These are phyloP conservation scores for Effrenium voratum DNA, from an alignment of 73 alveolate genomes.

Conservation along the genomic window DNA sequence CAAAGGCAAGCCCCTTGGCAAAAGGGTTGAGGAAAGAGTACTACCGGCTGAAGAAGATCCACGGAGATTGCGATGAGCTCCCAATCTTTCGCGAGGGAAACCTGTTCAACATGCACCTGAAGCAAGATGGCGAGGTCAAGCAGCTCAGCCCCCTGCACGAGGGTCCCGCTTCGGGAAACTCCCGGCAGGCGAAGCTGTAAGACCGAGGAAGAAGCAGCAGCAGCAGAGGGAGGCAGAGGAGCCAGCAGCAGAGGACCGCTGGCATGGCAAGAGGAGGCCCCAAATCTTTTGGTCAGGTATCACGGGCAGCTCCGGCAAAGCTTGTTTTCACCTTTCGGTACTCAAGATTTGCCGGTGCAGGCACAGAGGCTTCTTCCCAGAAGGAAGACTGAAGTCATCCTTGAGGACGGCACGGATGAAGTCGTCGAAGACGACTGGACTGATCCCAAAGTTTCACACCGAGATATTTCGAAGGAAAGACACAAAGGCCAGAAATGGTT, in stretches of 20 bases:
- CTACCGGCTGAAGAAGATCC: too few relatives aligned
- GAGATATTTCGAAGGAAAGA: too few relatives aligned
- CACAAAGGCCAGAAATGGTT: not conserved
- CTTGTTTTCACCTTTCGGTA: not conserved
- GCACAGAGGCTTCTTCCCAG: not conserved
- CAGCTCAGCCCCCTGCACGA: not conserved
- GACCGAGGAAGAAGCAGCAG: too few relatives aligned
- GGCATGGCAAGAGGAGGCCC: not conserved
- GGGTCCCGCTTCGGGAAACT: not conserved
- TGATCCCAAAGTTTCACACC: too few relatives aligned
- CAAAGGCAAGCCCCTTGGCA: not conserved
- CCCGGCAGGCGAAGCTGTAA: too few relatives aligned
- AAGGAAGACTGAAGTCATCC: not conserved
- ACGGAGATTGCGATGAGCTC: too few relatives aligned
- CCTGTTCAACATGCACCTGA: conserved; percentile 23
- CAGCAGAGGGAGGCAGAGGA: too few relatives aligned
- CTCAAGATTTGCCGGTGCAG: not conserved
- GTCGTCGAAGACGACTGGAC: not conserved
- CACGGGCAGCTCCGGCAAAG: not conserved
- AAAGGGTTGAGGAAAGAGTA: not conserved
- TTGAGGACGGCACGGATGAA: not conserved
- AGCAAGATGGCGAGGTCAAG: not conserved
- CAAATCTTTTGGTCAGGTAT: not conserved
- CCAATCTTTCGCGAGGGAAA: conserved; percentile 39
- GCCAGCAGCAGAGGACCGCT: conserved; percentile 13